Conservation (phyloP, 495 filamentous ascomycete genomes). For the Cercophora sp. region DNA sequence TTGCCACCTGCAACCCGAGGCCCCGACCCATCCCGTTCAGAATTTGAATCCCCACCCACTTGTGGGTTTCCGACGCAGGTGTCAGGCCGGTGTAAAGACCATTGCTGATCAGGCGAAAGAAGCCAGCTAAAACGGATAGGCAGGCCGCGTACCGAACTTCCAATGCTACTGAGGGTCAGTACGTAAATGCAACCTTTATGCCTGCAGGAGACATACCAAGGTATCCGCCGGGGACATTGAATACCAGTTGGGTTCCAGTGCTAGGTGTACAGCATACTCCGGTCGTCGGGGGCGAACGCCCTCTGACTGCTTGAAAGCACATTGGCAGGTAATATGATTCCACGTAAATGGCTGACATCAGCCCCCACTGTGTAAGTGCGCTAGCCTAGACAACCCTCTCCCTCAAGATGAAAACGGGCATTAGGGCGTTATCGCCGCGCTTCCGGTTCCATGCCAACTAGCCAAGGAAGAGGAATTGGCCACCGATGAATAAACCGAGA, state of each 20-base stretch:
- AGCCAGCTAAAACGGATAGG: conserved; percentile 50
- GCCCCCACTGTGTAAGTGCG: conserved; percentile 46
- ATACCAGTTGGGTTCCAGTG: conserved; percentile 34
- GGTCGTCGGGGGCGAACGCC: conserved; percentile 44
- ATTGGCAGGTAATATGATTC: conserved; percentile 59
- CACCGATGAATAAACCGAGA: conserved; percentile 62
- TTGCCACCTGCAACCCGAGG: conserved; percentile 51
- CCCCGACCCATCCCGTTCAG: conserved; percentile 64
- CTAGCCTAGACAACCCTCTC: conserved; percentile 57
- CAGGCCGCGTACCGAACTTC: conserved; percentile 62
- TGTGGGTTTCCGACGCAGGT: conserved; percentile 30
- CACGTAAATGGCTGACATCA: conserved; percentile 57
- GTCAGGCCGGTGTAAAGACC: conserved; percentile 59
- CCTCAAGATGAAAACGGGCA: conserved; percentile 63
- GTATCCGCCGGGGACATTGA: conserved; percentile 51
- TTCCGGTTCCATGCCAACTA: conserved; percentile 60
- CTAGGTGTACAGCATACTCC: conserved; percentile 51
- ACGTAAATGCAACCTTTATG: conserved; percentile 12
- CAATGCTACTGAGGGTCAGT: no score
- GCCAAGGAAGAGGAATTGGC: conserved; percentile 50
- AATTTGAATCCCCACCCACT: conserved; percentile 64
- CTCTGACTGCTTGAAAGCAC: conserved; percentile 67
- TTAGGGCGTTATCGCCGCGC: conserved; percentile 61
- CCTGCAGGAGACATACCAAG: conserved; percentile 27
- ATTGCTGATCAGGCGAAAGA: no score